phyloP scores from a whole-genome alignment of 139 green algal genomes.

The Picochlorum sp. region DNA sequence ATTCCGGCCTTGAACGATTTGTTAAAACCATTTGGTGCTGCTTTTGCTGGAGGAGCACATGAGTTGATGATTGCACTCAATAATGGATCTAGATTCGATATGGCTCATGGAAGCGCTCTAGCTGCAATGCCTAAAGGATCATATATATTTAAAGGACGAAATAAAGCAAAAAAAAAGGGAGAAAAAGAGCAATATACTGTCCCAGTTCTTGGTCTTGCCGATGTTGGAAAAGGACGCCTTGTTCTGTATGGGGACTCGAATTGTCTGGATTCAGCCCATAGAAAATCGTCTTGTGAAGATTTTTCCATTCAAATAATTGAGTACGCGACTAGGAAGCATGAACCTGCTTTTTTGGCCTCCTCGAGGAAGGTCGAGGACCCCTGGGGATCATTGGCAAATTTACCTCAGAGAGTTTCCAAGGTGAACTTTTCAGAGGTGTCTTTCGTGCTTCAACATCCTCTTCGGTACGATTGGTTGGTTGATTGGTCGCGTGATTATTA shows the following conservation, averaged over 20 bases:
- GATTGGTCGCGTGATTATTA: too few species aligned
- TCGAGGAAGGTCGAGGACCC: not conserved
- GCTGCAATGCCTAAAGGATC: constrained; percentile 44
- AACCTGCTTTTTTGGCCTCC: not conserved
- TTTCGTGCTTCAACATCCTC: constrained; percentile 34
- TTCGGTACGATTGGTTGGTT: too few species aligned
- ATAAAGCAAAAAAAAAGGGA: not conserved
- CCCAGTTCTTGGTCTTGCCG: constrained; percentile 31
- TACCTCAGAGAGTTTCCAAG: constrained; percentile 28
- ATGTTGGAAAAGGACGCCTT: constrained; percentile 44
- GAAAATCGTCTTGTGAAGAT: constrained; percentile 40
- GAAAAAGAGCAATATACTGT: not conserved
- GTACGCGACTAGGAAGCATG: constrained; percentile 5
- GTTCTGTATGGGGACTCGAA: constrained; percentile 77
- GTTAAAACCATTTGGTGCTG: constrained; percentile 66
- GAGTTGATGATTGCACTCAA: constrained; percentile 16
- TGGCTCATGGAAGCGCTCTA: constrained; percentile 46
- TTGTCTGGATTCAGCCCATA: constrained; percentile 86
- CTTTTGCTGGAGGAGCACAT: constrained; percentile 63
- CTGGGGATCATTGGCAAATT: not conserved
- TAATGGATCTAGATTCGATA: constrained; percentile 1
- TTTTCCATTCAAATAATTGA: constrained; percentile 37
- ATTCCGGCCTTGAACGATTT: constrained; percentile 95
- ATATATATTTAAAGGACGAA: constrained; percentile 36
- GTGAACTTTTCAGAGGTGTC: constrained; percentile 49